Evolutionary conservation across 2,329 filamentous ascomycete species (phyloP), one percentile per base, ranked within the genome.

Genomic region (Cytospora schulzeri): DNA sequence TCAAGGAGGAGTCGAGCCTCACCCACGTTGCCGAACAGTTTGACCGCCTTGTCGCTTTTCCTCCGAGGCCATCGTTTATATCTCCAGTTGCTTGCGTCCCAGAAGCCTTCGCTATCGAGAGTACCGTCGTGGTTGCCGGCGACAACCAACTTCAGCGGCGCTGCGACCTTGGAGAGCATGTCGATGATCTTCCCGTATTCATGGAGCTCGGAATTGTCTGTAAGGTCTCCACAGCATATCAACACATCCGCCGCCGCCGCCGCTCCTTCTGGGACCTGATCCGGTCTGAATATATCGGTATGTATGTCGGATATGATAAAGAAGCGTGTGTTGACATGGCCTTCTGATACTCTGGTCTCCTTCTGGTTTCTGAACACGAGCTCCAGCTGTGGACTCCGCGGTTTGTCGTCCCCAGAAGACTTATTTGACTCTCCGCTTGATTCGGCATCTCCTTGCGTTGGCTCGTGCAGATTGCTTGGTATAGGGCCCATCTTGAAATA

Each of bases 51-150:
- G 26, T 28, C 26, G 14, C 15, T n/a, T 6, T 41, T 60, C 8
- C 4, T 41, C 4, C 14, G 5, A 11, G 29, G 22, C 48, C n/a
- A 38, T 8, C 22, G 22, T 9, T 41, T 19, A 15, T 26, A 52
- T 4, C 31, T n/a, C 17, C 24, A 24, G 12, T 33, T 22, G 2
- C 70, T 71, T 5, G 73, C 45, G 0, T 64, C 2, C 53, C 48
- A 26, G 59, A 55, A 31, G 19, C 57, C 52, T 24, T 56, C 41
- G 11, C 61, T 29, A 41, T 80, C 77, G 2, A 80, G 71, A 0
- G 75, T 78, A 50, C 82, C 82, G 65, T 85, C 81, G 65, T 85
- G 81, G 59, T 84, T 85, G 1, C 83, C 82, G 2, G 82, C 76
- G 52, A 85, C 83, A 8, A 79, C 72, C 1, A 85, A 69, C 62